phyloP scores from a whole-genome alignment of 768 basidiomycete species.

The Pleurotus eryngii region DNA sequence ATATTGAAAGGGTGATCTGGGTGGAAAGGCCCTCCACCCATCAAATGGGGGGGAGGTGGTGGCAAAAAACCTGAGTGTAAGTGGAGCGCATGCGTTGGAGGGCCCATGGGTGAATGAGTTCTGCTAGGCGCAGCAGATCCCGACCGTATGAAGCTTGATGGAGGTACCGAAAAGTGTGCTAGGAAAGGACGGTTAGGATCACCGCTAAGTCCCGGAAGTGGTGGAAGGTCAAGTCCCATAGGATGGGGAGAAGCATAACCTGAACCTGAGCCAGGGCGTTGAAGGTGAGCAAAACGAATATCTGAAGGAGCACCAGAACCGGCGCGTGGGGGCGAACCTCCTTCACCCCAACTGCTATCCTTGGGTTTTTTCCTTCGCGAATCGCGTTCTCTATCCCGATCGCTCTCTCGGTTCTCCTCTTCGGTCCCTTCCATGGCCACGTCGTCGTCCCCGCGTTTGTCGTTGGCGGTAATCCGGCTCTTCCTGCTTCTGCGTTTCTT shows the following conservation, averaged over 20 bases:
- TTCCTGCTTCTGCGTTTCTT: constrained; percentile 57
- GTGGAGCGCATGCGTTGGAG: constrained; percentile 27
- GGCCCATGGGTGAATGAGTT: constrained; percentile 68
- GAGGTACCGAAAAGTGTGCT: constrained; percentile 29
- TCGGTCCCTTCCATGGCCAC: constrained; percentile 45
- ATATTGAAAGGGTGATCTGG: constrained; percentile 5
- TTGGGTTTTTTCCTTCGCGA: constrained; percentile 5
- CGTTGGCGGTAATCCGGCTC: constrained; percentile 11
- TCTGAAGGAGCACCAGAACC: constrained; percentile 2
- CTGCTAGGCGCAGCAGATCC: constrained; percentile 66
- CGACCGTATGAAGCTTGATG: constrained; percentile 59
- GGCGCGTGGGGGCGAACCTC: constrained; percentile 3
- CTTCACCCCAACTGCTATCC: constrained; percentile 4
- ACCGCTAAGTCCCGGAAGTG: constrained; percentile 38
- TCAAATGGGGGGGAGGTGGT: constrained; percentile 33
- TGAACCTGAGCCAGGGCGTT: constrained; percentile 9
- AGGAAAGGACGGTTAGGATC: constrained; percentile 5
- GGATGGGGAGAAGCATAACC: constrained; percentile 10
- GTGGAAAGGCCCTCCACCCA: constrained; percentile 9
- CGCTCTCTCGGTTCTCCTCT: constrained; percentile 24
- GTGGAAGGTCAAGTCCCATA: constrained; percentile 60
- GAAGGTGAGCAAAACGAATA: constrained; percentile 6
- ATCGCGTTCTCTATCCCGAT: constrained; percentile 6
- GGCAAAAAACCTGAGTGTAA: constrained; percentile 38
- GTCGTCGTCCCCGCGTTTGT: constrained; percentile 37